Base-by-base conservation (phyloP, 2,329 filamentous ascomycete species). In the Curvularia verruculosa region DNA sequence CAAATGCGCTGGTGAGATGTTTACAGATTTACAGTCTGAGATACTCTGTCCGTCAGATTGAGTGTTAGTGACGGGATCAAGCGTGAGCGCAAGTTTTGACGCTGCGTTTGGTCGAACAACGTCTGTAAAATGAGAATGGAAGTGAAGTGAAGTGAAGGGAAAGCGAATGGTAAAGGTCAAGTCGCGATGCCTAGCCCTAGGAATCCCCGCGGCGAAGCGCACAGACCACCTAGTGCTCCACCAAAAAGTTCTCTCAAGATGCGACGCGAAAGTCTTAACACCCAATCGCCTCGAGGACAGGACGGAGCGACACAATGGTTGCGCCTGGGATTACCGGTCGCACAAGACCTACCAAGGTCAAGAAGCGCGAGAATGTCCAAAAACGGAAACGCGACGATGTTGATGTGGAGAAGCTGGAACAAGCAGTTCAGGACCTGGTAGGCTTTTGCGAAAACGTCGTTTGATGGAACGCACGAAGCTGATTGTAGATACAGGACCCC, bases 351-450 rank as follows among this genome's bases (percentile, higher is more conserved):
- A 86, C 71, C 76, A 88, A 68, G 83, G 85, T 66, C 79, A 86
- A 71, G 81, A 86, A 71, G 80, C 84, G 73, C 80, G 83, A 53
- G 72, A 80, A 50, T 41, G 55, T 74, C 44, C 79, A 81, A 58
- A 85, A 85, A 70, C 78, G 83, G 49, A 86, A 86, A 74, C 80
- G 84, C 54, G 80, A 80, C 46, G 75, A 80, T 63, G 78, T 80
- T 31, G 82, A 82, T 51, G 75, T 77, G n/a, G 78, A 80, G 61
- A 76, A 79, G 65, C 70, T 82, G 39, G 75, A 81, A 60, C 67
- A 75, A 40, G 77, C 76, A 1, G 80, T 83, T 26, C 71, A 71
- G 46, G 70, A 76, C 18, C 73, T 82, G 63, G 77, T 78, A 72
- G 21, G 54, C 37, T 37, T n/a, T n/a, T 21, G 54, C 39, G 21